Conservation (phyloP, 1,284 basidiomycete genomes). For the Puccinia horiana region DNA sequence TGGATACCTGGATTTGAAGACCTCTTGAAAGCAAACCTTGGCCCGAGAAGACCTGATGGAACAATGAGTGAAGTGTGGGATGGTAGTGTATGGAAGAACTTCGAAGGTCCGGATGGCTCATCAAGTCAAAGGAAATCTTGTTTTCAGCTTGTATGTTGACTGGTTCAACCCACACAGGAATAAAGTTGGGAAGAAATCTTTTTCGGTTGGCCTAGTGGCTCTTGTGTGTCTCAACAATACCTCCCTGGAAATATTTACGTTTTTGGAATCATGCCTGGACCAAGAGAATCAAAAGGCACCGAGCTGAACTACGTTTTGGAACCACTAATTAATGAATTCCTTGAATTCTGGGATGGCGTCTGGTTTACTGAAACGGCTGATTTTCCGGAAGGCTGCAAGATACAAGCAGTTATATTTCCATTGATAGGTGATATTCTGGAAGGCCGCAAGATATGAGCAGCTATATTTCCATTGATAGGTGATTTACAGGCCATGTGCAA, state of each 20-base stretch:
- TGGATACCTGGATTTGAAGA: background rate
- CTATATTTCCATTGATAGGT: conserved; percentile 4
- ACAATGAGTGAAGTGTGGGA: conserved; percentile 8
- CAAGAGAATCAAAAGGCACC: too few relatives aligned
- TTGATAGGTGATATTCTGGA: too few relatives aligned
- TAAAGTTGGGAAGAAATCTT: background rate
- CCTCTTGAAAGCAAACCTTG: background rate
- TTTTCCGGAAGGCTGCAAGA: too few relatives aligned
- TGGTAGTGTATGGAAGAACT: conserved; percentile 2
- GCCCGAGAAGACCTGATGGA: background rate
- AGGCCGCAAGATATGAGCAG: conserved; percentile 4
- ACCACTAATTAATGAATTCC: too few relatives aligned
- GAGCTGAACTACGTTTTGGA: too few relatives aligned
- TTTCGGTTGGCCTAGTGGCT: background rate
- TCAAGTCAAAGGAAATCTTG: background rate
- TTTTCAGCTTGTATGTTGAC: conserved; percentile 22
- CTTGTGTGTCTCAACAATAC: conserved; percentile 11
- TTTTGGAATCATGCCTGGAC: too few relatives aligned
- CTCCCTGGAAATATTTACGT: too few relatives aligned
- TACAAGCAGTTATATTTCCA: too few relatives aligned
- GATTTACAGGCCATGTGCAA: background rate
- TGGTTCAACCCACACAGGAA: conserved; percentile 5
- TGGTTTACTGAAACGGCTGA: background rate
- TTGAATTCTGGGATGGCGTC: too few relatives aligned
- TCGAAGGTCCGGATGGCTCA: background rate